A percentile compares a stretch with the other conserved stretches of the same genome.
These are phyloP conservation scores for Metschnikowia drakensbergensis DNA, from an alignment of 805 yeast species.

Conservation along the genomic window DNA sequence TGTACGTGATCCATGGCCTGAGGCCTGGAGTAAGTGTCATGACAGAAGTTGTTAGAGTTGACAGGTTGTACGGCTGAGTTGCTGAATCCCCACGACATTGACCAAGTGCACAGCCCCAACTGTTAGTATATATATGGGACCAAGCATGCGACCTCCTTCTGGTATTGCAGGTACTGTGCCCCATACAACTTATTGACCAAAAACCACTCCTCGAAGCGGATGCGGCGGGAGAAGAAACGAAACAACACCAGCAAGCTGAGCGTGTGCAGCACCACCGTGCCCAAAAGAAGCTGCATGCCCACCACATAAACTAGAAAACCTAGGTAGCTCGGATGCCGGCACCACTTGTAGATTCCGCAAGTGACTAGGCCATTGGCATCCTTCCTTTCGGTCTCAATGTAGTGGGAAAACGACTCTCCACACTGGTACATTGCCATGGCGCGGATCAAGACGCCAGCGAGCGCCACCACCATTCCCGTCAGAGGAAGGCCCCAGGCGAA, in stretches of 20 bases:
- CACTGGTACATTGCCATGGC: constrained; percentile 30
- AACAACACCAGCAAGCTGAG: constrained; percentile 18
- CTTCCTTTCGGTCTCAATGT: constrained; percentile 16
- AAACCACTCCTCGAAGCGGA: constrained; percentile 34
- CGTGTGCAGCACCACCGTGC: constrained; percentile 21
- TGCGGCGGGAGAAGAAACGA: constrained; percentile 28
- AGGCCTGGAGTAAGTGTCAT: too few relatives aligned
- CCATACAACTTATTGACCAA: constrained; percentile 27
- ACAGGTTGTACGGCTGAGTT: too few relatives aligned
- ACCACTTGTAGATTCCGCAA: constrained; percentile 27
- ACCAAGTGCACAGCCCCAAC: too few relatives aligned
- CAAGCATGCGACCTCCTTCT: constrained; percentile 21
- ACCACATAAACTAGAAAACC: constrained; percentile 34
- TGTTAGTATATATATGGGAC: constrained; percentile 25
- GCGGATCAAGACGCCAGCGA: constrained; percentile 26
- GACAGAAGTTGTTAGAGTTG: too few relatives aligned
- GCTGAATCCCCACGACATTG: too few relatives aligned
- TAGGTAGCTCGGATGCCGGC: constrained; percentile 38
- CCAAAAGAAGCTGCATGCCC: constrained; percentile 29
- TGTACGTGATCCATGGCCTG: too few relatives aligned
- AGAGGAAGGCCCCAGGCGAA: constrained; percentile 2
- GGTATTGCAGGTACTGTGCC: constrained; percentile 25
- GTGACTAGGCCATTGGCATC: constrained; percentile 24
- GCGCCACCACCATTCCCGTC: constrained; percentile 18
- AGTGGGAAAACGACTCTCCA: constrained; percentile 35